Base-by-base conservation (phyloP, 176 grass and related monocot genomes). In the Carex parvula region DNA sequence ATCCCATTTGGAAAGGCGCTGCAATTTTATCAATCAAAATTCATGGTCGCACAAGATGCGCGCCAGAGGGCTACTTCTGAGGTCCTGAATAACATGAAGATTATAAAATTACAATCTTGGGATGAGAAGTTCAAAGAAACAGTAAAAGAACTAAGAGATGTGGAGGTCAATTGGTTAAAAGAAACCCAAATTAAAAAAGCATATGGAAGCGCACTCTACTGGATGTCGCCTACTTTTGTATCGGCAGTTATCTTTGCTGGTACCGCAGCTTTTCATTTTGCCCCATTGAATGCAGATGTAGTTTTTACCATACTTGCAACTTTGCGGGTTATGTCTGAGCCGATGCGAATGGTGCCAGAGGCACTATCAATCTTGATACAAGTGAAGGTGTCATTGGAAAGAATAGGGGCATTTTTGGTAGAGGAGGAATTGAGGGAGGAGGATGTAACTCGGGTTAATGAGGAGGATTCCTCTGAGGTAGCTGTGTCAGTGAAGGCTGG, bases 101-200 rank as follows among this genome's bases (percentile, higher is more conserved):
- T 94, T 33, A 74, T 97, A 63, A 97, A 97, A 85, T 89, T 97
- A 44, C 89, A 94, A 86, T 92, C 89, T 22, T 97, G 95, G 92
- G 89, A 91, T 79, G 88, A 89, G 0, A 79, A 60, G 68, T 94
- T 93, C 79, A 81, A 83, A 79, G 73, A 84, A 44, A 32, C 55
- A 21, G 32, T 93, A 69, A 77, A 84, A 24, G 17, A 33, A 48
- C 78, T 98, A 73, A 87, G 92, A 37, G 91, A 93, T 82, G 86
- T 29, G 1, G 95, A 98, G 80, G 78, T 95, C 63, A 83, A 67
- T 60, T 98, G 95, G 95, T 91, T 98, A 11, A 30, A 68, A 15
- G 83, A 93, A 75, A 88, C 95, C 62, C 86, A 91, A 70, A 57
- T 87, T 46, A 87, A 90, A 79, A 94, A 98, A 80, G 92, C 95